Evolutionary conservation across 139 green algal species (phyloP), one percentile per base, ranked within the genome.

Genomic region (Volvox reticuliferus): DNA sequence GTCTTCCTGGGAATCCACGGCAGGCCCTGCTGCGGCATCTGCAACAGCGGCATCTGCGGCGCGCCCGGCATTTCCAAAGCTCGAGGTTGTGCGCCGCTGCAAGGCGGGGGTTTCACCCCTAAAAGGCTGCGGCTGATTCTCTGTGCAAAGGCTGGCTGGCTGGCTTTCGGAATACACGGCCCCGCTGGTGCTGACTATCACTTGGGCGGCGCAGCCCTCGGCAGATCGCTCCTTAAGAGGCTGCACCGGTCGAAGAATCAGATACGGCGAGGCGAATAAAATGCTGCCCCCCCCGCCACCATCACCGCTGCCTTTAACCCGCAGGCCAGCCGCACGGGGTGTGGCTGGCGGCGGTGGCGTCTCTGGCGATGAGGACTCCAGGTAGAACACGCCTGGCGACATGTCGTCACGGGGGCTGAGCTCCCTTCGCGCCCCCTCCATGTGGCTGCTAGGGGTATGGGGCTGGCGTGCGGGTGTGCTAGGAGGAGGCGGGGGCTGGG

Each of bases 361-460:
- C 65, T 73, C 65, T 73, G 65, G 65, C 21, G 9, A 26, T 28
- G 65, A 73, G 21, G 65, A 16, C 21, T 73, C 21, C 24, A 12
- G 24, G 12, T 73, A 28, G 65, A 73, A 73, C 21, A 24, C 65
- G 65, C 65, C 65, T 26, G 2, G 21, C 65, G 35, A 20, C 17
- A 81, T 81, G 75, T 81, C 75, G 14, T 50, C 75, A 19, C 75
- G 75, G 30, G 75, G 75, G 30, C 75, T 81, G 32, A 81, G 75
- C 75, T 81, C 32, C 75, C 33, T 20, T 13, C 75, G 75, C 75
- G 44, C 75, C 1, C n/a, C 30, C 1, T 36, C 30, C 21, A 36
- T n/a, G 75, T 55, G 24, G 75, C 75, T 81, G 71, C 71, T 79
- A 20, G 71, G 71, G 26, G 71, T 30, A 18, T 79, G 71, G 71